These are phyloP conservation scores for Euphrasia confusa DNA, from an alignment of 257 asterid genomes.

Conservation along the genomic window DNA sequence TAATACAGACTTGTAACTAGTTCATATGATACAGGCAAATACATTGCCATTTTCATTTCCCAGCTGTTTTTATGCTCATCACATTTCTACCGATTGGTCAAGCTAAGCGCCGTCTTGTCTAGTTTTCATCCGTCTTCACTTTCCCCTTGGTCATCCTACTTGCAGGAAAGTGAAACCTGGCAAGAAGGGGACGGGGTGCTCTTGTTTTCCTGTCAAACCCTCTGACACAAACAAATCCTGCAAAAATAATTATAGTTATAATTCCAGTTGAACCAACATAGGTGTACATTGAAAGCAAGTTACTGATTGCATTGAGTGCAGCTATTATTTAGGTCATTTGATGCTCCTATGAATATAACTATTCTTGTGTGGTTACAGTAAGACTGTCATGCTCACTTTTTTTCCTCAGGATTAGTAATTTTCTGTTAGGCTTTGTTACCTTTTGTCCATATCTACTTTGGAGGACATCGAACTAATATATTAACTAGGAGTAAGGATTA, in stretches of 20 bases:
- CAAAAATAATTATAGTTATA: conserved; percentile 21
- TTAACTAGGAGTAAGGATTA: conserved; percentile 1
- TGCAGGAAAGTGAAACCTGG: conserved; percentile 89
- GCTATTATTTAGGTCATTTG: conserved; percentile 3
- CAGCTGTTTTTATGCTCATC: conserved; percentile 20
- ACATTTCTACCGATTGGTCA: conserved; percentile 22
- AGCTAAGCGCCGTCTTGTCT: conserved; percentile 23
- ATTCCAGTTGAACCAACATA: neutral
- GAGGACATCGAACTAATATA: neutral
- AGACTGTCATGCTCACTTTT: conserved; percentile 10
- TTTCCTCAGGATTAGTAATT: neutral
- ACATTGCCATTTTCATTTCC: conserved; percentile 23
- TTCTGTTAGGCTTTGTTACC: conserved; percentile 8
- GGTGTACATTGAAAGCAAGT: neutral
- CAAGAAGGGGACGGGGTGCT: conserved; percentile 87
- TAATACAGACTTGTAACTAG: conserved; percentile 21
- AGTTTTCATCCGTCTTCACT: conserved; percentile 45
- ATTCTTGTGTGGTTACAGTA: neutral
- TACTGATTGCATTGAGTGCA: neutral
- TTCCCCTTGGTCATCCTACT: conserved; percentile 57
- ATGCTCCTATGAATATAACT: too few species aligned
- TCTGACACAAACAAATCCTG: conserved; percentile 95
- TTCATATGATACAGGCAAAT: conserved; percentile 27
- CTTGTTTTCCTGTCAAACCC: conserved; percentile 80
- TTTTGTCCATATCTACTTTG: neutral